phyloP scores from a whole-genome alignment of 2,329 filamentous ascomycete genomes.

The Phialophora tarda region DNA sequence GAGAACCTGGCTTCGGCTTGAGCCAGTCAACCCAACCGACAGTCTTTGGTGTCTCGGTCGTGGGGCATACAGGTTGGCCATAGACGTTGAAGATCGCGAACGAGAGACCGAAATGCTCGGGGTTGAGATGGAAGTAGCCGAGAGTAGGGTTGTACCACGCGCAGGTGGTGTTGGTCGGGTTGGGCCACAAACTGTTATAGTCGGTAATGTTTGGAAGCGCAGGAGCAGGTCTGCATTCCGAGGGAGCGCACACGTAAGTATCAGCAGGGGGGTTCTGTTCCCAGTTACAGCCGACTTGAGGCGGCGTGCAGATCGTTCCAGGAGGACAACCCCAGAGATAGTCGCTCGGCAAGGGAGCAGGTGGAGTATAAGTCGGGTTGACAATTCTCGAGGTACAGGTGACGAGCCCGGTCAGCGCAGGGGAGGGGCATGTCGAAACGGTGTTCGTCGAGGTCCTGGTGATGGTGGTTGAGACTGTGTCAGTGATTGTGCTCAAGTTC shows the following conservation, averaged over 20 bases:
- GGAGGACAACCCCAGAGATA: conserved; percentile 54
- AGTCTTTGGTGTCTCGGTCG: neutral
- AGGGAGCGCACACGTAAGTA: conserved; percentile 48
- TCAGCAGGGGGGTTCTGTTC: conserved; percentile 48
- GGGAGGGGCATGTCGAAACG: conserved; percentile 15
- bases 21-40: conserved; percentile 18
- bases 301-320: conserved; percentile 50
- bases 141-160: conserved; percentile 33
- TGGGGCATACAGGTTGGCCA: conserved; percentile 29
- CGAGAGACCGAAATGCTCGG: conserved; percentile 65
- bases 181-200: conserved; percentile 13
- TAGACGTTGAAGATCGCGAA: conserved; percentile 62
- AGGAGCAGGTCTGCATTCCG: conserved; percentile 49
- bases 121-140: conserved; percentile 69
- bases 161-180: conserved; percentile 24
- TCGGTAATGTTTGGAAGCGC: conserved; percentile 33
- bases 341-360: conserved; percentile 40
- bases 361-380: conserved; percentile 45
- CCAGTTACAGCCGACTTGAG: conserved; percentile 48
- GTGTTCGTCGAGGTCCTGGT: conserved; percentile 23
- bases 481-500: conserved; percentile 16
- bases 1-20: conserved; percentile 4
- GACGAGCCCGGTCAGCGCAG: conserved; percentile 28
- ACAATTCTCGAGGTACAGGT: conserved; percentile 42
- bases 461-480: conserved; percentile 13